Evolutionary conservation across 2,329 filamentous ascomycete genomes (phyloP).

Genomic region (Aspergillus caelatus): DNA sequence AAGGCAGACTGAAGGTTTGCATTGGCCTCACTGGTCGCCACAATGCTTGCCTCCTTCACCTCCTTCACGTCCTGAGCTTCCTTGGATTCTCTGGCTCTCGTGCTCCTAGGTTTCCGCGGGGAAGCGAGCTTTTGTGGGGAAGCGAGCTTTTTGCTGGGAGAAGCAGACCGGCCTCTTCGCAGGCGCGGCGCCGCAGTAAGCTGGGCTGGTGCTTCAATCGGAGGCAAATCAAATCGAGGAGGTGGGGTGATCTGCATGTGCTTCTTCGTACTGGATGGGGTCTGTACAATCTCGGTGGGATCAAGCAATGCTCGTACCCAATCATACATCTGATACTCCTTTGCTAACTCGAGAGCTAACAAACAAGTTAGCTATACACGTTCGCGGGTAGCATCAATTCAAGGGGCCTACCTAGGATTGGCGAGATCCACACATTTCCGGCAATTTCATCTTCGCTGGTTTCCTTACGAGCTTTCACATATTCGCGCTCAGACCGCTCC

Average conservation of each 20-base stretch:
- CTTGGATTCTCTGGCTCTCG: slow-evolving; percentile 46
- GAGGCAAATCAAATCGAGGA: slow-evolving; percentile 71
- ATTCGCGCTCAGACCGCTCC: slow-evolving; percentile 63
- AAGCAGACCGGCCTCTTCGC: slow-evolving; percentile 62
- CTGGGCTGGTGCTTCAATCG: slow-evolving; percentile 41
- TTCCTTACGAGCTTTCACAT: slow-evolving; percentile 78
- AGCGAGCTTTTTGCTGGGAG: slow-evolving; percentile 54
- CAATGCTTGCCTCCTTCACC: slow-evolving; percentile 52
- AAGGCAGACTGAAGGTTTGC: slow-evolving; percentile 52
- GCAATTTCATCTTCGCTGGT: slow-evolving; percentile 91
- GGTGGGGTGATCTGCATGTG: slow-evolving; percentile 80
- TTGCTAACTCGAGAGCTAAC: slow-evolving; percentile 78
- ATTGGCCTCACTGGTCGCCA: slow-evolving; percentile 52
- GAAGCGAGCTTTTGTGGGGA: slow-evolving; percentile 57
- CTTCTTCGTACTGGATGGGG: slow-evolving; percentile 69
- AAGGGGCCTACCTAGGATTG: slow-evolving; percentile 61
- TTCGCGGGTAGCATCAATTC: not conserved
- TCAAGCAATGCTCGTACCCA: slow-evolving; percentile 96
- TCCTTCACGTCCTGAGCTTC: slow-evolving; percentile 51
- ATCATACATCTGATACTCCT: slow-evolving; percentile 80
- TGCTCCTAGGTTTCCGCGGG: slow-evolving; percentile 57
- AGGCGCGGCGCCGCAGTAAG: slow-evolving; percentile 42
- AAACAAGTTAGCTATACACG: slow-evolving; percentile 15
- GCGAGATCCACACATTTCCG: slow-evolving; percentile 94
- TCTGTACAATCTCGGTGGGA: slow-evolving; percentile 73